A percentile compares a stretch with the other conserved stretches of the same genome.
phyloP scores from a whole-genome alignment of 2,329 filamentous ascomycete species.

The Aspergillus pseudoglaucus region DNA sequence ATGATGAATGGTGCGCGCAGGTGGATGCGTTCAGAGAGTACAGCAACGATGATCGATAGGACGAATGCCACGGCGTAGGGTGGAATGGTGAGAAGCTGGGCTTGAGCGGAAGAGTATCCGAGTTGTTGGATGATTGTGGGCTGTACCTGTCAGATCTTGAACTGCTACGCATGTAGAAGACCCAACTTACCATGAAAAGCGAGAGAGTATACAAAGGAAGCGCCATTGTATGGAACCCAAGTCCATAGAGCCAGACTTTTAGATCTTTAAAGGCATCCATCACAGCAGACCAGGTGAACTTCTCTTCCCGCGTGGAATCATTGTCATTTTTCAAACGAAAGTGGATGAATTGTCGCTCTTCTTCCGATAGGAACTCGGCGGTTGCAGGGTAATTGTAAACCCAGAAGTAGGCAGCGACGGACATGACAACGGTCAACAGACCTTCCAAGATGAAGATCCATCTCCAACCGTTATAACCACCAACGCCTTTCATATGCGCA shows the following conservation, averaged over 20 bases:
- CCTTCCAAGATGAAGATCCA: slow-evolving; percentile 66
- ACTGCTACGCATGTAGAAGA: neutral
- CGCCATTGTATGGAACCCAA: slow-evolving; percentile 67
- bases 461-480: slow-evolving; percentile 51
- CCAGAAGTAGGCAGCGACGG: slow-evolving; percentile 32
- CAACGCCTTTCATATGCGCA: slow-evolving; percentile 41
- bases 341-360: slow-evolving; percentile 55
- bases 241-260: slow-evolving; percentile 66
- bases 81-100: slow-evolving; percentile 55
- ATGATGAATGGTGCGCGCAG: slow-evolving; percentile 60
- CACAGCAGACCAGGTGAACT: slow-evolving; percentile 64
- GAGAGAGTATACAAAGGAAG: slow-evolving; percentile 46
- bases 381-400: slow-evolving; percentile 39
- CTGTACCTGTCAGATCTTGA: neutral
- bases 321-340: slow-evolving; percentile 60
- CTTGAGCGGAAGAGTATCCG: slow-evolving; percentile 36
- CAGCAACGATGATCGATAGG: slow-evolving; percentile 53
- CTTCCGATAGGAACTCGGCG: slow-evolving; percentile 33
- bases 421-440: slow-evolving; percentile 58
- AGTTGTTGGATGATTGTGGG: slow-evolving; percentile 37
- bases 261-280: slow-evolving; percentile 57
- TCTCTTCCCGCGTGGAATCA: slow-evolving; percentile 62
- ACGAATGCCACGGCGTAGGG: slow-evolving; percentile 59
- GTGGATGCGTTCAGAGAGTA: slow-evolving; percentile 53
- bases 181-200: slow-evolving; percentile 25